Conservation (phyloP, 306 rosid genomes). For the Astragalus glycyphyllos region DNA sequence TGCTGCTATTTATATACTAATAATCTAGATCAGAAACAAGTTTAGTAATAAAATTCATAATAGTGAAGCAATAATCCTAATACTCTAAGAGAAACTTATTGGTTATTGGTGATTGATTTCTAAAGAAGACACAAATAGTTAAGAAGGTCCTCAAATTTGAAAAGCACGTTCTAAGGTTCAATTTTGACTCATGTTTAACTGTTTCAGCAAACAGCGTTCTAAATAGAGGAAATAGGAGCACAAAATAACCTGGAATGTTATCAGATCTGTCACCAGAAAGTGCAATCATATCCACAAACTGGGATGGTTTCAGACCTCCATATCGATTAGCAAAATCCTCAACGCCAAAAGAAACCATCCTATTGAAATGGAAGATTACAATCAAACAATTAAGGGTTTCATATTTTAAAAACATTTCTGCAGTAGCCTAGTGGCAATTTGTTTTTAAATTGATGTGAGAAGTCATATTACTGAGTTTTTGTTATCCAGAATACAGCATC, state of each 20-base stretch:
- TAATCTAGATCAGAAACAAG: slow-evolving; percentile 29
- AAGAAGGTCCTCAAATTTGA: slow-evolving; percentile 21
- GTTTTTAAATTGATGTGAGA: slow-evolving; percentile 21
- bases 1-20: no score
- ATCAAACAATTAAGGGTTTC: slow-evolving; percentile 12
- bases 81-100: background rate
- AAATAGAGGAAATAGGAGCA: slow-evolving; percentile 28
- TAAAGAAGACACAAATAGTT: slow-evolving; percentile 22
- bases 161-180: slow-evolving; percentile 6
- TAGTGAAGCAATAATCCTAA: slow-evolving; percentile 17
- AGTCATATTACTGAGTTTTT: slow-evolving; percentile 20
- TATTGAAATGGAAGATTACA: slow-evolving; percentile 41
- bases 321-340: slow-evolving; percentile 79
- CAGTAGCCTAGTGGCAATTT: slow-evolving; percentile 16
- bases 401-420: slow-evolving; percentile 19
- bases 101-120: slow-evolving; percentile 14
- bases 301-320: slow-evolving; percentile 85
- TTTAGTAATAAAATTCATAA: slow-evolving; percentile 2
- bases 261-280: slow-evolving; percentile 92
- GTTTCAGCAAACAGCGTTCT: slow-evolving; percentile 29
- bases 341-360: slow-evolving; percentile 94
- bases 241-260: slow-evolving; percentile 86
- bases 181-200: slow-evolving; percentile 1
- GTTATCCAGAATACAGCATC: slow-evolving; percentile 21
- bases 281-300: slow-evolving; percentile 86